Base-by-base conservation (phyloP, 2,329 filamentous ascomycete genomes). In the Xylariaceae sp. region DNA sequence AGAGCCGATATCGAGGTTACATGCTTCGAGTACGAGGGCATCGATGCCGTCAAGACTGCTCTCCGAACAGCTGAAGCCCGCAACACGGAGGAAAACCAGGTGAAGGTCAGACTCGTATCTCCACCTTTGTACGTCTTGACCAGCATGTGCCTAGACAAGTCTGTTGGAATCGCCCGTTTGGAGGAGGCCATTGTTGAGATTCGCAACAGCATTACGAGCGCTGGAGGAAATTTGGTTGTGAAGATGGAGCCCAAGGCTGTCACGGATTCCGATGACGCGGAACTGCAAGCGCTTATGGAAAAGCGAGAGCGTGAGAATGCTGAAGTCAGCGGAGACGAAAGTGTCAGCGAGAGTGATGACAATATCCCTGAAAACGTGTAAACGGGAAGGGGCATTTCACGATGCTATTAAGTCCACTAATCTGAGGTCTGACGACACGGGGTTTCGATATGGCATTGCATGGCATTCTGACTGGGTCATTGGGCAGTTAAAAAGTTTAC, bases 181-280 rank as follows among this genome's bases (percentile, higher is more conserved):
- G 87, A 95, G 65, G 83, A 88, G 59, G 88, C 92, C 13, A 98
- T 98, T 54, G 74, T 85, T 57, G 86, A 89, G 55, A 89, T 98
- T 56, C 77, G 84, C 55, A 76, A 70, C 59, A 88, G 76, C 64
- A 98, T 98, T 61, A 78, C 81, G 60, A 72, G 66, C 31, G 77
- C 85, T 1, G 85, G 85, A 38, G 92, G 92, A 46, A 81, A 79
- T 59, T 84, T 90, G 59, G 76, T 83, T 30, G 84, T 96, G 55
- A 95, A 94, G 80, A 98, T 98, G 92, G 89, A 92, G 57, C 92
- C 92, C 53, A 97, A 97, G 81, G 92, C 94, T 4, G 92, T 98
- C 47, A 98, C 92, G 2, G 94, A 97, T 75, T 94, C 88, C 64
- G 94, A 98, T 58, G 92, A 98, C 60, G 92, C 90, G 17, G 89